These are phyloP conservation scores for Candida germanica DNA, from an alignment of 805 yeast genomes.

Conservation along the genomic window DNA sequence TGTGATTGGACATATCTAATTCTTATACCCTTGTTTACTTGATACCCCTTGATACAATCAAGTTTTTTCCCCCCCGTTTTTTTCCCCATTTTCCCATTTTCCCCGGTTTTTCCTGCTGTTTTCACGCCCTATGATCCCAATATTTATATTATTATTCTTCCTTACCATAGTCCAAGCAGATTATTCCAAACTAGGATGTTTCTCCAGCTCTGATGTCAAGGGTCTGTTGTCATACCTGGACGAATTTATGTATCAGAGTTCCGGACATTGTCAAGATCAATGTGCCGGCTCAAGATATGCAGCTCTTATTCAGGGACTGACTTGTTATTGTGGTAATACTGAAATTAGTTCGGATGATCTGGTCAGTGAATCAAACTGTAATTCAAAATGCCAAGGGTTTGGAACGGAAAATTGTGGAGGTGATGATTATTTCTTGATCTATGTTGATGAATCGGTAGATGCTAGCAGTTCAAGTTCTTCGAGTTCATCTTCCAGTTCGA, in stretches of 20 bases:
- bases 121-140: not conserved
- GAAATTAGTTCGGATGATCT: slow-evolving; percentile 21
- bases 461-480: slow-evolving; percentile 12
- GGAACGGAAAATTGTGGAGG: slow-evolving; percentile 41
- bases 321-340: slow-evolving; percentile 40
- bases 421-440: slow-evolving; percentile 28
- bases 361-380: slow-evolving; percentile 27
- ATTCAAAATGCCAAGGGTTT: slow-evolving; percentile 35
- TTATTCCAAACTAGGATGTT: slow-evolving; percentile 23
- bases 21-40: no score
- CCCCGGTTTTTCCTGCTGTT: no score
- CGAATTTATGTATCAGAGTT: slow-evolving; percentile 55
- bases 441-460: slow-evolving; percentile 18
- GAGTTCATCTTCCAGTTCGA: slow-evolving; percentile 9
- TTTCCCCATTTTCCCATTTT: no score
- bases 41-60: not conserved
- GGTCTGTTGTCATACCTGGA: slow-evolving; percentile 41
- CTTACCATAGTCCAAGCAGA: not conserved
- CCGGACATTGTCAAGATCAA: slow-evolving; percentile 49
- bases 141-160: not conserved
- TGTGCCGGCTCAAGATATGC: slow-evolving; percentile 46
- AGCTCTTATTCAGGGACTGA: slow-evolving; percentile 33
- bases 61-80: no score
- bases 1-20: no score
- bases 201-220: slow-evolving; percentile 24